These are phyloP conservation scores for Tolypocladium pustulatum DNA, from an alignment of 2,329 filamentous ascomycete genomes.

Conservation along the genomic window DNA sequence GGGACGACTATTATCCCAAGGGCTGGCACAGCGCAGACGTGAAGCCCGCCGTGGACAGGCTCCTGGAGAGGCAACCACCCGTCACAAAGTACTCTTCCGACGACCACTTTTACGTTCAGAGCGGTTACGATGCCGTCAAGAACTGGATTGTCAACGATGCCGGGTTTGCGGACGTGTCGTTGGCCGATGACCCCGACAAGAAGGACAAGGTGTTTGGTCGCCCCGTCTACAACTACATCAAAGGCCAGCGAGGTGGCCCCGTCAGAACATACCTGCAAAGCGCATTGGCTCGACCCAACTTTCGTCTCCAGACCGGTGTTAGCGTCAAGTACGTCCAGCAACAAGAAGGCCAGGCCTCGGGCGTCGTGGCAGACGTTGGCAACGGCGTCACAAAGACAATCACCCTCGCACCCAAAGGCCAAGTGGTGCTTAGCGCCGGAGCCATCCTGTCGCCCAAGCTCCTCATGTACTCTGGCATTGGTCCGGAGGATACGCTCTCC, in stretches of 20 bases:
- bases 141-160: conserved; percentile 39
- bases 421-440: conserved; percentile 30
- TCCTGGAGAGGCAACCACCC: conserved; percentile 31
- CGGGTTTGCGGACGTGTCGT: conserved; percentile 33
- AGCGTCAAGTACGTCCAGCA: conserved; percentile 34
- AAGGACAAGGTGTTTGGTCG: conserved; percentile 38
- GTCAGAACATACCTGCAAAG: conserved; percentile 37
- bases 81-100: conserved; percentile 33
- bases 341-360: conserved; percentile 25
- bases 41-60: conserved; percentile 29
- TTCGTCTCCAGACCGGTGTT: conserved; percentile 31
- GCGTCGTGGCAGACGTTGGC: conserved; percentile 25
- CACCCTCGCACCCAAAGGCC: conserved; percentile 9
- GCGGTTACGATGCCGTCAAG: conserved; percentile 33
- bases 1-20: conserved; percentile 35
- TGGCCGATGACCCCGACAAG: conserved; percentile 32
- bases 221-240: conserved; percentile 35
- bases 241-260: conserved; percentile 39
- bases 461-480: conserved; percentile 34
- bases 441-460: conserved; percentile 28
- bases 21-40: conserved; percentile 43
- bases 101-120: conserved; percentile 33
- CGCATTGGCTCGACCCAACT: conserved; percentile 28
- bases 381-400: conserved; percentile 20
- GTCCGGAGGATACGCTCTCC: conserved; percentile 21